Base-by-base conservation (phyloP, 2,329 filamentous ascomycete genomes). In the Gremmenia infestans region DNA sequence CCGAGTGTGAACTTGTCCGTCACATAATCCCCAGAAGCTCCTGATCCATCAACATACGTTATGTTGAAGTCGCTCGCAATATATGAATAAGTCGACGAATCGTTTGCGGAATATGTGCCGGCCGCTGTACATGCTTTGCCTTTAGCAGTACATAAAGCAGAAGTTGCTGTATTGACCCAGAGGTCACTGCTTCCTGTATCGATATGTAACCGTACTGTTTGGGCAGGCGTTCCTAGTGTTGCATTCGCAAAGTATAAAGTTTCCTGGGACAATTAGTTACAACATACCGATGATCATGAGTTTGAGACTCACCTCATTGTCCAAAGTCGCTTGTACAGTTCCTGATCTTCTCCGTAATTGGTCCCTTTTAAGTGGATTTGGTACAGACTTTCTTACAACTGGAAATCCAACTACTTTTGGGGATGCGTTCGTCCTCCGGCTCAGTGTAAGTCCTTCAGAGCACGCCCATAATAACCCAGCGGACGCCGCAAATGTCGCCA, bases 11-110 rank as follows among this genome's bases (percentile, higher is more conserved):
- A 73, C 0, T 79, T 87, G 67, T 97, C 92, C 4, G 81, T 85
- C 2, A 83, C 89, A 70, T 96, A 96, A 71, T 94, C 88, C 36
- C 92, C 91, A 1, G 74, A 70, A 0, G 91, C 88, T 5, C 85
- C 83, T 0, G 88, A 88, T 47, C 89, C 89, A 72, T 96, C 91
- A 42, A 88, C 87, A 63, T 96, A 96, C 1, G 85, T 85, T 61
- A 96, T 96, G 73, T 93, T 92, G 76, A 97, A 96, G 58, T 84
- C 78, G 67, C 81, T 85, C 60, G 84, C 85, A 53, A 96, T 72
- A 68, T 86, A 91, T 36, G 78, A 67, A 71, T 92, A 93, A 2
- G 90, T 89, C 2, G 88, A 90, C 0, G 91, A 96, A 1, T 77
- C 72, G 68, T 88, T 87, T 42, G 88, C 80, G 45, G 73, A 70